Base-by-base conservation (phyloP, 257 asterid species). In the Solanum chmielewskii region DNA sequence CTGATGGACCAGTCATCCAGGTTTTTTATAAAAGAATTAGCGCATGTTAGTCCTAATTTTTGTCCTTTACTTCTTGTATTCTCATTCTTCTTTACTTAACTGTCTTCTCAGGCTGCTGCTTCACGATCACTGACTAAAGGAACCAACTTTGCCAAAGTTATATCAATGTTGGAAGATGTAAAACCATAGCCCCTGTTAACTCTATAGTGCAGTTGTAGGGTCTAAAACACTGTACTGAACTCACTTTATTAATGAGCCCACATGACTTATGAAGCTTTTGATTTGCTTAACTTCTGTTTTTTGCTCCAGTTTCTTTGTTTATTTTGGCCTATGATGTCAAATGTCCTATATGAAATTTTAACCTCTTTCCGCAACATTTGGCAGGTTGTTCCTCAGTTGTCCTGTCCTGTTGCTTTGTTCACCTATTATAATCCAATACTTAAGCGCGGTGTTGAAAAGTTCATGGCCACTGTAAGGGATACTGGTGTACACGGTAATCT, bases 1-100 rank as follows among this genome's bases (percentile, higher is more conserved):
- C 99, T 83, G 99, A 96, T 90, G 99, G 99, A 76, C 98, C 99
- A 59, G 98, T 96, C 87, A 96, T 96, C 89, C 99, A 96, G 97
- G 99, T 94, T 31, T 80, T 52, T 80, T 64, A 49, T 29, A 3
- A 16, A 80, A 29, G 37, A 52, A 80, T 80, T 29, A 16, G 2
- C 56, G 45, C 20, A 80, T 47, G 18, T 49, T 80, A 49, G 85
- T 47, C 85, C 45, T 29, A 18, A 16, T 0, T 47, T 80, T 80
- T 47, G 44, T 49, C 11, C 64, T 77, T 44, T 25, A 77, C 62
- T 16, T n/a, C 80, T 33, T 16, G 41, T 69, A 20, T 23, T 8
- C 86, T 87, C 41, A 64, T 45, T 60, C 88, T 56, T 83, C 45
- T 80, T 16, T 66, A 23, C 71, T 78, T n/a, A 23, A 90, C 39